Base-by-base conservation (phyloP, 192 early-diverging fungal species). In the Anaeromyces robustus region DNA sequence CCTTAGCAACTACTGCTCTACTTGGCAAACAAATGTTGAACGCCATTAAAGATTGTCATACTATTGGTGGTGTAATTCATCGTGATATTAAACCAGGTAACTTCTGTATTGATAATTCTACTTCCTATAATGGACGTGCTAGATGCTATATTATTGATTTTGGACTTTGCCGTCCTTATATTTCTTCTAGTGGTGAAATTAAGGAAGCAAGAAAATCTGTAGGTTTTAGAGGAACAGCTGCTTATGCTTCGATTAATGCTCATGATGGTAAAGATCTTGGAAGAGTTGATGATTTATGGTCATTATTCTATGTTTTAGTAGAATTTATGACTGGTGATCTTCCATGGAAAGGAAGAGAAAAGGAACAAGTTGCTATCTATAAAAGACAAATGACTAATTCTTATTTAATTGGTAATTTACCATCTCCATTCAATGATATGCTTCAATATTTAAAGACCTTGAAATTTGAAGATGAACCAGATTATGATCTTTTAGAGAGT, bases 61-160 rank as follows among this genome's bases (percentile, higher is more conserved):
- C 43, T 22, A 52, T 79, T 29, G 82, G 84, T 34, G 89, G 89
- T 14, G 84, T 90, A 26, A 78, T 90, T 3, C 89, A 91, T 80
- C 83, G 89, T 28, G 89, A 91, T 80, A 85, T 91, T 79, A 91
- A 91, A 77, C 89, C 89, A 29, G 87, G 87, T n/a, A 87, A 87
- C 81, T 87, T 87, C 78, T 87, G 86, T 79, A 39, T 86, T 28
- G 82, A 39, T 17, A 43, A 4, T 77, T 18, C 28, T 43, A 37
- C 16, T 19, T 18, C 16, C 13, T 68, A 41, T 17, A 68, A 80
- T n/a, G 30, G 29, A 0, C 29, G 31, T 26, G 79, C 84, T 11
- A 77, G 81, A 12, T 86, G 85, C 52, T 87, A 87, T 78, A 77
- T 90, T 68, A 88, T 90, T 82, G 89, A 90, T 77, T 90, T 90